phyloP scores from a whole-genome alignment of 2,329 filamentous ascomycete genomes.

The Aschersonia sp. region DNA sequence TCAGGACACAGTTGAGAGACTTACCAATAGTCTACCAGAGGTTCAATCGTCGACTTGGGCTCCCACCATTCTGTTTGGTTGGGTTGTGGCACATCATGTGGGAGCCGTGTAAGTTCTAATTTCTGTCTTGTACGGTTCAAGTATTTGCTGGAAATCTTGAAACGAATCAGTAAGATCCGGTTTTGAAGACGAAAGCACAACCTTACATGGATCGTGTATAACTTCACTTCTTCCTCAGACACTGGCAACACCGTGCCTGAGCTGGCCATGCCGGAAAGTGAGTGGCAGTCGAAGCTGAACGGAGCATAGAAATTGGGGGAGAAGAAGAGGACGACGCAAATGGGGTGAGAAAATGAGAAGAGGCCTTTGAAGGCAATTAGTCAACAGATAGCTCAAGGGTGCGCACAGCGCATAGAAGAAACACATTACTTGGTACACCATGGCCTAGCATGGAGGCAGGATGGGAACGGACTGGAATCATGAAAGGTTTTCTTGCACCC shows the following conservation, averaged over 20 bases:
- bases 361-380: neutral
- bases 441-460: no score
- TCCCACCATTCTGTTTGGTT: constrained; percentile 39
- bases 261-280: constrained; percentile 1
- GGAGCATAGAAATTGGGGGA: no score
- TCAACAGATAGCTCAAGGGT: neutral
- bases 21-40: constrained; percentile 51
- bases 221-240: constrained; percentile 29
- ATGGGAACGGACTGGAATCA: no score
- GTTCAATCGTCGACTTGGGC: constrained; percentile 47
- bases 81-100: constrained; percentile 38
- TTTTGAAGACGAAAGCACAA: neutral
- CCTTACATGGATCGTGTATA: constrained; percentile 43
- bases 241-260: constrained; percentile 9
- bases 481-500: neutral
- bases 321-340: no score
- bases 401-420: neutral
- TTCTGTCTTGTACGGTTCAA: constrained; percentile 54
- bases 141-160: constrained; percentile 50
- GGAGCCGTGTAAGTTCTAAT: constrained; percentile 50
- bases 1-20: constrained; percentile 7
- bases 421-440: no score
- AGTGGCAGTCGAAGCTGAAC: constrained; percentile 4
- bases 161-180: neutral
- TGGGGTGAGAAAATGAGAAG: no score